Conservation (phyloP, 2,329 filamentous ascomycete genomes). For the Aschersonia sp. region DNA sequence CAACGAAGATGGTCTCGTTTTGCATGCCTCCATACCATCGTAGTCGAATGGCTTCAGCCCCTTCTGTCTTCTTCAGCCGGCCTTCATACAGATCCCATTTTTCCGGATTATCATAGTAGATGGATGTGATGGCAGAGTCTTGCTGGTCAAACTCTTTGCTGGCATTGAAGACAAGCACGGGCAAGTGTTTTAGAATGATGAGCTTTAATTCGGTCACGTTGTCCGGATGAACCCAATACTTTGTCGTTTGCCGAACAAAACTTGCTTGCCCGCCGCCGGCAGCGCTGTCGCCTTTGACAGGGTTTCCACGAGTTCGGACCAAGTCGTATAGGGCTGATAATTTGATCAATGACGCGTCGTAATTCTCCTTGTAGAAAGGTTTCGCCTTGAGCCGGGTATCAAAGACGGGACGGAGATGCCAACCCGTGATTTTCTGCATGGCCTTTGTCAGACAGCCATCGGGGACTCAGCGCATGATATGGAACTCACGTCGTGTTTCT, state of each 20-base stretch:
- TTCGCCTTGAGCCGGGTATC: constrained; percentile 87
- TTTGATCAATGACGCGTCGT: constrained; percentile 89
- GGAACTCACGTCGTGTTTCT: constrained; percentile 81
- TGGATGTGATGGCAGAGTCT: constrained; percentile 92
- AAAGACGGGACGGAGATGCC: constrained; percentile 92
- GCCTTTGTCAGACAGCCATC: too few species aligned
- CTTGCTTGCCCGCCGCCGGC: constrained; percentile 88
- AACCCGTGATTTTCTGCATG: constrained; percentile 74
- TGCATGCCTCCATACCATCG: constrained; percentile 98
- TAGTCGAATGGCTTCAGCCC: constrained; percentile 88
- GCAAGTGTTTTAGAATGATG: constrained; percentile 93
- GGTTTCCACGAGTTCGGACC: constrained; percentile 84
- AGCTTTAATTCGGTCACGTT: constrained; percentile 98
- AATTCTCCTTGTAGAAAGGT: constrained; percentile 98
- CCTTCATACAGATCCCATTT: constrained; percentile 92
- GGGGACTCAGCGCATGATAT: neutral
- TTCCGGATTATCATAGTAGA: constrained; percentile 93
- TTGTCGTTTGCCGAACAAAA: constrained; percentile 94
- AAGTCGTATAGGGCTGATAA: constrained; percentile 91
- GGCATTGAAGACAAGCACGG: constrained; percentile 91
- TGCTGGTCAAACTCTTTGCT: constrained; percentile 89
- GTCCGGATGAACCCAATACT: constrained; percentile 98
- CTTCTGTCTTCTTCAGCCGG: constrained; percentile 92
- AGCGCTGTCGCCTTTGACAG: constrained; percentile 78
- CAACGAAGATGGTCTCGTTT: constrained; percentile 87